Base-by-base conservation (phyloP, 1,139 yeast species). In the Kodamaea ohmeri region DNA sequence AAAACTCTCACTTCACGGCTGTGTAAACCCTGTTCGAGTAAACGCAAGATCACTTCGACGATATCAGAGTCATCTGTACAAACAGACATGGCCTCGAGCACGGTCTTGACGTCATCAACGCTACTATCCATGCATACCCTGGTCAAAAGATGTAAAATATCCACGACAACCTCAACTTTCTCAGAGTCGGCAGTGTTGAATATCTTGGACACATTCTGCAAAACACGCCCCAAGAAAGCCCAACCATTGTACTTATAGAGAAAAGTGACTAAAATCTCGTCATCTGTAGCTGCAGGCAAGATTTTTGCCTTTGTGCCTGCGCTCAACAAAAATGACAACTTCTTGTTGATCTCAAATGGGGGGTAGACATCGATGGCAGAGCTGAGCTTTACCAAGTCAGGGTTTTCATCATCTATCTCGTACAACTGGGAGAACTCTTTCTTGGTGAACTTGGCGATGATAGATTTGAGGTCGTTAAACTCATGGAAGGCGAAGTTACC, bases 241-340 rank as follows among this genome's bases (percentile, higher is more conserved):
- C 97, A 88, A 0, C 97, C 97, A 54, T 81, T 85, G 53, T 81
- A 88, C 4, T 74, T 71, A 55, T 83, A 78, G 31, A 83, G 64
- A 64, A 92, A 89, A 21, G 88, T 73, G 1, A 84, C 83, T 29
- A 86, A 69, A 4, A 80, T 71, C 25, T 65, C 69, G 22, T 63
- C 63, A 3, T 61, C 58, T 12, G 54, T 54, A 2, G 67, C 52
- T 2, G 77, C 60, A 1, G 86, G 78, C 22, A 87, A 59, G 1
- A 86, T 60, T 48, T 82, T 83, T 2, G 92, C 97, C 42, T 71
- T 75, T 0, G 96, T 83, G 3, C 83, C 81, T n/a, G 55, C 55
- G 13, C 60, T 55, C 35, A 77, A 58, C 7, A 69, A 48, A 36
- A 77, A 55, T 1, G 80, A 68, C 15, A 76, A 48, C 43, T 69